Conservation (phyloP, 139 green algal species). For the Chlamydomonas sphaeroides region DNA sequence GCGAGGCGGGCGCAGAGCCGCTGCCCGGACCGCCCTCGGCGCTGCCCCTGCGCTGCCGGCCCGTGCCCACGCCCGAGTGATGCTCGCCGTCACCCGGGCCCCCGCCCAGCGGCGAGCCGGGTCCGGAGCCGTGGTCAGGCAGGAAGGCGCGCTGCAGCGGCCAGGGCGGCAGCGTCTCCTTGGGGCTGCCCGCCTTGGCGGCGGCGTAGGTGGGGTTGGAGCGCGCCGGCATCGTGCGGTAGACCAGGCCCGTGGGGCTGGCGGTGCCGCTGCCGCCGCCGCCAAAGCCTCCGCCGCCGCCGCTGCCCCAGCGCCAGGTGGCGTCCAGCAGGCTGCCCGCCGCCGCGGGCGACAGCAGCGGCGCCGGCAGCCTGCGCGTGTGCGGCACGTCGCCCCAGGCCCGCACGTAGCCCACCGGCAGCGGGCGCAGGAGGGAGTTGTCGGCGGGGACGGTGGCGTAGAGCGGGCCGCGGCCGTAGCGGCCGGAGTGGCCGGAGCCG, state of each 20-base stretch:
- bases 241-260: slow-evolving; percentile 1
- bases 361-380: background rate
- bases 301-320: background rate
- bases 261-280: background rate
- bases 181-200: slow-evolving; percentile 27
- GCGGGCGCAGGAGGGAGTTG: background rate
- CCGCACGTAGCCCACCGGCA: slow-evolving; percentile 3
- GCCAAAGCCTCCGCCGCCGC: background rate
- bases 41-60: too few relatives aligned
- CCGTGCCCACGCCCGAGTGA: too few relatives aligned
- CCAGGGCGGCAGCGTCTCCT: slow-evolving; percentile 28
- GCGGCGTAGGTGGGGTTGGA: background rate
- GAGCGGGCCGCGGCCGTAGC: too few relatives aligned
- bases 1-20: slow-evolving; percentile 1
- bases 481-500: too few relatives aligned
- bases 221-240: background rate
- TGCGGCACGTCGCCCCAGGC: slow-evolving; percentile 3
- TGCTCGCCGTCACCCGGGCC: too few relatives aligned
- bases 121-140: too few relatives aligned
- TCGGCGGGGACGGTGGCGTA: too few relatives aligned
- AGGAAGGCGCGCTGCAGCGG: slow-evolving; percentile 33
- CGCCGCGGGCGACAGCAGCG: background rate
- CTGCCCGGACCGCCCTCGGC: background rate
- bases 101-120: too few relatives aligned
- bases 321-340: background rate